Evolutionary conservation across 768 basidiomycete species (phyloP), one percentile per base, ranked within the genome.

Genomic region (Tulasnella calospora): DNA sequence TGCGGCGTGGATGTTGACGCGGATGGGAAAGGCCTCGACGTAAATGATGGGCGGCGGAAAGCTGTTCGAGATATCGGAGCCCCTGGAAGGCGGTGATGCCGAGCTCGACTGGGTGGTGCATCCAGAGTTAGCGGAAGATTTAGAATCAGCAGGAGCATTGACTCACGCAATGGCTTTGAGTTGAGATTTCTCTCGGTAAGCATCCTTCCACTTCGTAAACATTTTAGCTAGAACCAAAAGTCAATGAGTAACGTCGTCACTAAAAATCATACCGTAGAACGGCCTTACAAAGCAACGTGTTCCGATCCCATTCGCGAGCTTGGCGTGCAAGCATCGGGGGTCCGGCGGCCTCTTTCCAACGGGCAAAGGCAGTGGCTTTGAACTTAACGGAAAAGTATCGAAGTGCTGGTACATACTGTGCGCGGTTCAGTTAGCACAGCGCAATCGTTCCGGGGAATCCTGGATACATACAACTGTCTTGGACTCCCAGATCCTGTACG

Each of bases 141-240:
- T 7, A 23, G 23, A n/a, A 46, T 19, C 36, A 57, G 35, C 51
- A 61, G 78, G 70, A 71, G 77, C 41, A 44, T 70, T 70, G 46
- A 90, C 93, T 86, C 83, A 95, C 94, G 92, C 92, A 71, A 94
- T 90, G 74, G 94, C 93, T 83, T 93, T 94, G 57, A 92, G 87
- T 55, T 92, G 90, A 57, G 91, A 87, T 82, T 92, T 93, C 23
- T 89, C 90, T 82, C 88, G 88, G 80, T 93, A 89, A 19, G 86
- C 86, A 82, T 90, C 88, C n/a, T 87, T 81, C 94, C 94, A 96
- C 78, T 86, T 89, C 67, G 87, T 87, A 71, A 94, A 86, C 61
- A 82, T 86, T 80, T 84, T 87, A 78, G 86, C 90, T 93, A 82
- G 74, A 73, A 38, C 30, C 74, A 35, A 30, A 35, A 21, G 8